Base-by-base conservation (phyloP, 768 basidiomycete species). In the Termitomyces sp. region DNA sequence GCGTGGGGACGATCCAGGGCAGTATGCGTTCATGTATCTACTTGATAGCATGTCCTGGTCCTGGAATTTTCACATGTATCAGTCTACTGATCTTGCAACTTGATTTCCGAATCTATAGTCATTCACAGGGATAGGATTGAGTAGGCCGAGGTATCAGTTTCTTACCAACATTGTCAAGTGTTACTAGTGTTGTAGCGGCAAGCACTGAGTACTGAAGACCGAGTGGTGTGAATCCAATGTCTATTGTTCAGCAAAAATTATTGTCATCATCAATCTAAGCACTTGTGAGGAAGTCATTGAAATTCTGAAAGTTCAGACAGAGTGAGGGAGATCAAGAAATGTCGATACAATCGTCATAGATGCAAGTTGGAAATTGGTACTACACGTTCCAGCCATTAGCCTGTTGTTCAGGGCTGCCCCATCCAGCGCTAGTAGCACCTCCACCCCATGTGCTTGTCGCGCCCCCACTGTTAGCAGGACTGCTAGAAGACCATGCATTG, bases 351-450 rank as follows among this genome's bases (percentile, higher is more conserved):
- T 24, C 41, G 15, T 50, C 39, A 20, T 9, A 15, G 31, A 48
- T 30, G 12, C 49, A 50, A 47, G 27, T 47, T 18, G 7, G 34
- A 18, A 13, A 49, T 12, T 11, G 45, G 68, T 41, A 34, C 31
- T 60, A 81, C 31, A 76, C 71, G 58, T 77, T 83, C 85, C 85
- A 86, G 18, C 84, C 84, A 63, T 80, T 81, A 18, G 81, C 66
- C 55, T 78, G 80, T 57, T 70, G 81, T 39, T 63, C 74, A 37
- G 80, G 77, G 65, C 78, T 85, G 55, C 71, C 74, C 83, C 78
- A 84, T 12, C 84, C 84, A 58, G 69, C 65, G 59, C 68, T 51
- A 59, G 76, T 41, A 61, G 61, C 68, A 44, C 64, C 64, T 27
- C 72, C 72, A 42, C 76, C 75, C 78, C 78, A 80, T 9, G 69